phyloP scores from a whole-genome alignment of 305 asterid species.

The Rubia peregrina region DNA sequence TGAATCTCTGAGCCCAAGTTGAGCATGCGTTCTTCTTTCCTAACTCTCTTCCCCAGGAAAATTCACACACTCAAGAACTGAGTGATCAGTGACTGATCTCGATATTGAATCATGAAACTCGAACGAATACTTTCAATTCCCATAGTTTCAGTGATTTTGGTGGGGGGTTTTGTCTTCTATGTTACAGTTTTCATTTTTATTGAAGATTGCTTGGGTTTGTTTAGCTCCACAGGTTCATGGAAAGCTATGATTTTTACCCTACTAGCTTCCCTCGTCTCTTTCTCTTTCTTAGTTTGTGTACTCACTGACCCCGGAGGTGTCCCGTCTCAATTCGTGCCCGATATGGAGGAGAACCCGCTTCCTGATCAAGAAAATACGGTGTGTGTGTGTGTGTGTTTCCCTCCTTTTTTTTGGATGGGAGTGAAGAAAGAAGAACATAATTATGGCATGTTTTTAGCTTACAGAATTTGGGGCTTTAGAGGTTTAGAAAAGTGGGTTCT shows the following conservation, averaged over 20 bases:
- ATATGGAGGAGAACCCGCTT: slow-evolving; percentile 50
- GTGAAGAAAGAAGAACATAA: not conserved
- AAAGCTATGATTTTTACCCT: slow-evolving; percentile 57
- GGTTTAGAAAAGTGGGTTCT: not conserved
- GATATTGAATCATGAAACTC: slow-evolving; percentile 33
- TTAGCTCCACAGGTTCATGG: slow-evolving; percentile 53
- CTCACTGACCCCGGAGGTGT: slow-evolving; percentile 88
- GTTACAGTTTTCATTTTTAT: slow-evolving; percentile 60
- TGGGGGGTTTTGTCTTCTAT: slow-evolving; percentile 56
- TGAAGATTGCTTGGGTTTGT: slow-evolving; percentile 55
- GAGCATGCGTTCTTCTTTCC: not conserved
- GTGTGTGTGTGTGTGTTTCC: not conserved
- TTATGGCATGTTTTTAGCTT: not conserved
- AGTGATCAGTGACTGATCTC: slow-evolving; percentile 3
- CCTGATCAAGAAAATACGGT: slow-evolving; percentile 55
- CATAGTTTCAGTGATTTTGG: slow-evolving; percentile 36
- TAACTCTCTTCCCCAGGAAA: not conserved
- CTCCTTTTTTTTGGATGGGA: not conserved
- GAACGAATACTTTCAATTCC: slow-evolving; percentile 51
- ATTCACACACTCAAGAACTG: not conserved
- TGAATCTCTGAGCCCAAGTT: not conserved
- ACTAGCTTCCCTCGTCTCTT: slow-evolving; percentile 41
- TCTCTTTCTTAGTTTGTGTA: slow-evolving; percentile 55
- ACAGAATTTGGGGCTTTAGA: not conserved
- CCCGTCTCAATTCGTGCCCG: slow-evolving; percentile 68